These are phyloP conservation scores for Debaryomycetaceae sp. DNA, from an alignment of 1,139 yeast genomes.

Conservation along the genomic window DNA sequence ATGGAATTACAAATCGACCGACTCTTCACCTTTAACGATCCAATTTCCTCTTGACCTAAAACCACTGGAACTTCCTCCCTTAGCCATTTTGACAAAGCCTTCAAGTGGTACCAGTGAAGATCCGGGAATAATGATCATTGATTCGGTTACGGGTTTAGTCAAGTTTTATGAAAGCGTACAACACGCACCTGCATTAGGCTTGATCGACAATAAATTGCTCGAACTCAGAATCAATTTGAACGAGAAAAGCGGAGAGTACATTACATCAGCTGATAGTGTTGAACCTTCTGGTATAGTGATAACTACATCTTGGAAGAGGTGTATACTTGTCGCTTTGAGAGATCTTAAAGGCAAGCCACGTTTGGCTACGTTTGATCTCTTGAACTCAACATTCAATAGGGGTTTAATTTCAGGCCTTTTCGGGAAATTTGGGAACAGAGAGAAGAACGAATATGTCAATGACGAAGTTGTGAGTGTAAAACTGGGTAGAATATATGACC, in stretches of 20 bases:
- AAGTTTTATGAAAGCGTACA: slow-evolving; percentile 67
- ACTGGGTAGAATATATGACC: slow-evolving; percentile 50
- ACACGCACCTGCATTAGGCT: slow-evolving; percentile 65
- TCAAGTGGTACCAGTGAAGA: slow-evolving; percentile 53
- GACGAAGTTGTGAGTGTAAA: slow-evolving; percentile 60
- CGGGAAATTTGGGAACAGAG: slow-evolving; percentile 12
- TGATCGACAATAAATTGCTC: slow-evolving; percentile 42
- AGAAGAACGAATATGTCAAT: slow-evolving; percentile 18
- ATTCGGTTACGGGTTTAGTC: slow-evolving; percentile 52
- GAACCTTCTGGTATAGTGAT: slow-evolving; percentile 76
- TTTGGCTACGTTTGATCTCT: slow-evolving; percentile 35
- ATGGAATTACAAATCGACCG: slow-evolving; percentile 68
- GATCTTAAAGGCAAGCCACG: slow-evolving; percentile 67
- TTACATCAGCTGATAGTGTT: slow-evolving; percentile 56
- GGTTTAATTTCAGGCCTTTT: slow-evolving; percentile 28
- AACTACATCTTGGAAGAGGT: slow-evolving; percentile 70
- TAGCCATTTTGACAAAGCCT: slow-evolving; percentile 67
- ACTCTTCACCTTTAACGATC: slow-evolving; percentile 54
- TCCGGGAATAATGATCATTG: slow-evolving; percentile 67
- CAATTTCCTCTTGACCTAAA: slow-evolving; percentile 36
- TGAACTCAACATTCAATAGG: slow-evolving; percentile 16
- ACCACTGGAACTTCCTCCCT: slow-evolving; percentile 24
- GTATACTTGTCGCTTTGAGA: slow-evolving; percentile 58
- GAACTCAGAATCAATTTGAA: slow-evolving; percentile 37
- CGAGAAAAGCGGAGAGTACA: slow-evolving; percentile 45